Conservation (phyloP, 768 basidiomycete species). For the Lactifluus rugatus region DNA sequence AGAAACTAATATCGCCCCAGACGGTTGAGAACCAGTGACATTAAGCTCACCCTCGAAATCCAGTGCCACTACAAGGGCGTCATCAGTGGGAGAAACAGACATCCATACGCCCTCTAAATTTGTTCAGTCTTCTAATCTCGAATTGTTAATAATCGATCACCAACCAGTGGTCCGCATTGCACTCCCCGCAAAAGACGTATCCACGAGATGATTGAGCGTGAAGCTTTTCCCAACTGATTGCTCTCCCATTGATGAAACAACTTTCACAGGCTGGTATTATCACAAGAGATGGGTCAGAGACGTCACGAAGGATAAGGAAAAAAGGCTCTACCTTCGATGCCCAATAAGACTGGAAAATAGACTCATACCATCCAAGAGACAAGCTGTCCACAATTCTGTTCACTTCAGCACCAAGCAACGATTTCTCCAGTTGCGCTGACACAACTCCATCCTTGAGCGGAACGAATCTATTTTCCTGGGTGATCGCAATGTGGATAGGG, state of each 20-base stretch:
- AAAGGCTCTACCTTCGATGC: slow-evolving; percentile 36
- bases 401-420: slow-evolving; percentile 51
- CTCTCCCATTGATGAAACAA: slow-evolving; percentile 62
- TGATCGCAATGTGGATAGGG: slow-evolving; percentile 53
- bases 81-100: slow-evolving; percentile 53
- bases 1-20: too few species aligned
- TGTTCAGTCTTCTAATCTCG: background rate
- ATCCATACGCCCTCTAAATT: slow-evolving; percentile 51
- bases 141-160: background rate
- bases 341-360: slow-evolving; percentile 54
- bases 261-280: slow-evolving; percentile 43
- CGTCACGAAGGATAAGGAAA: background rate
- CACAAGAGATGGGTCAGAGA: background rate
- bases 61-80: slow-evolving; percentile 45
- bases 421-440: slow-evolving; percentile 40
- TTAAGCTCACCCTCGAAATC: slow-evolving; percentile 47
- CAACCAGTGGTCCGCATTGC: slow-evolving; percentile 51
- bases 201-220: slow-evolving; percentile 48
- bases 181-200: slow-evolving; percentile 56
- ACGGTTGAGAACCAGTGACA: too few species aligned
- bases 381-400: slow-evolving; percentile 44
- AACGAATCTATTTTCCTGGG: slow-evolving; percentile 49
- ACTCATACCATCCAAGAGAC: slow-evolving; percentile 58
- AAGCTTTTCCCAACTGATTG: slow-evolving; percentile 59
- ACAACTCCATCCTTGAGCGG: slow-evolving; percentile 51